phyloP scores from a whole-genome alignment of 2,329 filamentous ascomycete genomes.

The Cercospora berteroae region DNA sequence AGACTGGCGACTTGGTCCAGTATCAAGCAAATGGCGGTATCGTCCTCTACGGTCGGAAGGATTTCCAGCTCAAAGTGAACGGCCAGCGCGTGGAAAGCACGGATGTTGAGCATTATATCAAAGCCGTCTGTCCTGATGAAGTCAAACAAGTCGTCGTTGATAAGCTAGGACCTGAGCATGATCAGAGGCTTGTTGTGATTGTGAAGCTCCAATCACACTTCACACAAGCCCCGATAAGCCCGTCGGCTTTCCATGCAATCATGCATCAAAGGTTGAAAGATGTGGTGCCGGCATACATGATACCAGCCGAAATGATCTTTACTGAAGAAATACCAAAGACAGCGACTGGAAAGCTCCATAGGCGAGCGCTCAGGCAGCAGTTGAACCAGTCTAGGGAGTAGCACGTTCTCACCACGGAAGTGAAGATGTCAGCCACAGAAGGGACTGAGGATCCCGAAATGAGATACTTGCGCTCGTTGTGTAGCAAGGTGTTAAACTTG shows the following conservation, averaged over 20 bases:
- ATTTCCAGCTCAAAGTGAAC: background rate
- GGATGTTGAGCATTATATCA: background rate
- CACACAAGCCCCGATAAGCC: background rate
- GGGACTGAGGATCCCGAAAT: background rate
- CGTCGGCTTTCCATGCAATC: background rate
- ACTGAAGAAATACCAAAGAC: background rate
- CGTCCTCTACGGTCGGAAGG: background rate
- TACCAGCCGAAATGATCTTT: background rate
- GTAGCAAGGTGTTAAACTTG: background rate
- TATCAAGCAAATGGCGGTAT: background rate
- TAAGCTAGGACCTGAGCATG: background rate
- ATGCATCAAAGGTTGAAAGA: background rate
- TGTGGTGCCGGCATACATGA: background rate
- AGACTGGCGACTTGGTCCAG: background rate
- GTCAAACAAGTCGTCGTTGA: background rate
- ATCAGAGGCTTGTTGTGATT: background rate
- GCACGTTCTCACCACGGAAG: background rate
- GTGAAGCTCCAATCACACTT: background rate
- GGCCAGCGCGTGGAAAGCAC: background rate
- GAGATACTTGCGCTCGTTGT: background rate
- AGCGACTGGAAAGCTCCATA: background rate
- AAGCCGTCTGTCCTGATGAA: background rate
- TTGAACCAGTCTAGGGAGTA: background rate
- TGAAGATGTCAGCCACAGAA: rapidly evolving
- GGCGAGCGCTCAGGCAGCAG: background rate